A percentile compares a stretch with the other conserved stretches of the same genome.
Conservation (phyloP, 495 filamentous ascomycete genomes). For the Penicillium steckii region DNA sequence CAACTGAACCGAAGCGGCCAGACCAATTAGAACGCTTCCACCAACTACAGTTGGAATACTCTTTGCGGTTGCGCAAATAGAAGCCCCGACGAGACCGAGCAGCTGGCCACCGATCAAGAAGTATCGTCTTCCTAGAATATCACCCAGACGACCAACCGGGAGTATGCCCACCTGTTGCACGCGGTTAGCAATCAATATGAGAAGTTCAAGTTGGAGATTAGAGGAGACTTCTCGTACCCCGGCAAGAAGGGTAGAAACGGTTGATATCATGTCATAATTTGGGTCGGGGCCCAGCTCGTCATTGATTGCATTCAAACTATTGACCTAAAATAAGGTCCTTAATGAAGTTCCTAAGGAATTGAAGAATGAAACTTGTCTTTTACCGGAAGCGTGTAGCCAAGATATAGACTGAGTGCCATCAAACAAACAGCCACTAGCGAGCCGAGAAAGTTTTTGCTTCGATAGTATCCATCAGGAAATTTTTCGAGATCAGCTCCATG, state of each 20-base stretch:
- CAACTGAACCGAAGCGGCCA: constrained; percentile 37
- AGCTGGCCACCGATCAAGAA: constrained; percentile 45
- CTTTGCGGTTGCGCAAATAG: constrained; percentile 44
- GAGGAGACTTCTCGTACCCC: constrained; percentile 3
- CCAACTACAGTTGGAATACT: constrained; percentile 44
- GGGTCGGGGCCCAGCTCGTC: constrained; percentile 32
- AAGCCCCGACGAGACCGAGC: constrained; percentile 41
- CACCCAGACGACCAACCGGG: constrained; percentile 47
- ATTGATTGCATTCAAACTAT: no score
- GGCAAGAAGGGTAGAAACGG: constrained; percentile 27
- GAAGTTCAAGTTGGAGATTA: background rate
- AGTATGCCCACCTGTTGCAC: constrained; percentile 26
- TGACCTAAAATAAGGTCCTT: no score
- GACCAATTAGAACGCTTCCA: constrained; percentile 30
- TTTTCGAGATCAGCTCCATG: constrained; percentile 11
- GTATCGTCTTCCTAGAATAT: constrained; percentile 55
- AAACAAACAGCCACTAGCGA: constrained; percentile 19
- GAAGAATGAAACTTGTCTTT: no score
- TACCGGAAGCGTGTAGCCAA: no score
- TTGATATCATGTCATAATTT: constrained; percentile 35
- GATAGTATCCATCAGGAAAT: constrained; percentile 19
- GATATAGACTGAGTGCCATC: constrained; percentile 23
- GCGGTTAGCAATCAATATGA: background rate
- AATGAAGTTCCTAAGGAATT: no score
- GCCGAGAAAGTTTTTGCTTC: constrained; percentile 22